phyloP scores from a whole-genome alignment of 495 filamentous ascomycete species.

The Aspergillus conjunctus region DNA sequence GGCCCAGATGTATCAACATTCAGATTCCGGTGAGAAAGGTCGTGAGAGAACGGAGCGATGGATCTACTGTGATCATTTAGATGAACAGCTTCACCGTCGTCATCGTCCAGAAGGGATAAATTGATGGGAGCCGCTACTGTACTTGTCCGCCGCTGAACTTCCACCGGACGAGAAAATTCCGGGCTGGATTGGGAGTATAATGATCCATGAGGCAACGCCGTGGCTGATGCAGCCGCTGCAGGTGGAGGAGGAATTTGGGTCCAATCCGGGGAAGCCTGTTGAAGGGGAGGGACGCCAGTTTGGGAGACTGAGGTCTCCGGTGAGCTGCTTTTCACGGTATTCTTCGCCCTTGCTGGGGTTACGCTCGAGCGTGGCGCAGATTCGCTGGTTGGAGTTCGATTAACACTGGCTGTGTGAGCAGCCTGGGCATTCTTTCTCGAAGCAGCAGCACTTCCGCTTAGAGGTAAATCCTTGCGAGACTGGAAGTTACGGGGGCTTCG shows the following conservation, averaged over 20 bases:
- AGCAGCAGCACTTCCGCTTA: conserved; percentile 69
- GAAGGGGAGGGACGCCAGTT: conserved; percentile 36
- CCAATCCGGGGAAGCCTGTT: conserved; percentile 44
- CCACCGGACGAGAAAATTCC: conserved; percentile 45
- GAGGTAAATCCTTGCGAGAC: conserved; percentile 72
- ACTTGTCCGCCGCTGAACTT: conserved; percentile 35
- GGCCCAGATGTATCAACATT: conserved; percentile 36
- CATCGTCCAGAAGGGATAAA: conserved; percentile 75
- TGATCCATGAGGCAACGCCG: conserved; percentile 41
- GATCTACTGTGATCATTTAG: conserved; percentile 29
- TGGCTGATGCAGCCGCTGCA: conserved; percentile 28
- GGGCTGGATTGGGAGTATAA: conserved; percentile 58
- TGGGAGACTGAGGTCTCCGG: conserved; percentile 44
- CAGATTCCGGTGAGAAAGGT: conserved; percentile 32
- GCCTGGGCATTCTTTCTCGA: conserved; percentile 58
- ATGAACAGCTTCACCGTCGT: conserved; percentile 42
- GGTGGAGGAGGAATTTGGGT: conserved; percentile 40
- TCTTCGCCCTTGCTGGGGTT: conserved; percentile 60
- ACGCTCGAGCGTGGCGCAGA: conserved; percentile 44
- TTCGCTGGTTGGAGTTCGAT: conserved; percentile 52
- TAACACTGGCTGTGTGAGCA: conserved; percentile 37
- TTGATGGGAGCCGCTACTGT: conserved; percentile 61
- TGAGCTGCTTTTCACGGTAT: conserved; percentile 42
- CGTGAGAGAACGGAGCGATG: conserved; percentile 30
- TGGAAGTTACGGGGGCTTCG: conserved; percentile 81